Evolutionary conservation across 768 basidiomycete species (phyloP), one percentile per base, ranked within the genome.

Genomic region (Jaapia argillacea): DNA sequence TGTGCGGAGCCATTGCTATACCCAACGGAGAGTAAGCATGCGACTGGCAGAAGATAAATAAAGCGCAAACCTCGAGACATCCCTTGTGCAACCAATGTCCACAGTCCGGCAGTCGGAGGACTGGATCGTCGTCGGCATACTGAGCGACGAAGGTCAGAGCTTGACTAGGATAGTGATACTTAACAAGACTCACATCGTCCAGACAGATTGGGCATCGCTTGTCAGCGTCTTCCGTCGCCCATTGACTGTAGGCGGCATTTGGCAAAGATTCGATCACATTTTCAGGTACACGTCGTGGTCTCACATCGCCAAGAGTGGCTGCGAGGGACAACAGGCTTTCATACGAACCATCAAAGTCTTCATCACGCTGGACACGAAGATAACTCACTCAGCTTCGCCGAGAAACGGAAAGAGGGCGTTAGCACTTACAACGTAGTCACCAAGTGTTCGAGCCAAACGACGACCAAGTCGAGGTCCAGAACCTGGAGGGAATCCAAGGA

Each of bases 171-270:
- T n/a, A n/a, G n/a, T n/a, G n/a, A n/a, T n/a, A n/a, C 33, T 33
- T 10, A 53, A 23, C 28, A 44, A 13, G 1, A 70, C 83, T 42
- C 54, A 86, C 86, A 60, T 90, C 86, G 48, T 89, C 86, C 49
- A 89, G 60, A 54, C 87, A 90, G 42, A 90, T 89, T 2, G 87
- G 85, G 59, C 87, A 90, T 36, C 85, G 71, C 44, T 73, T 65
- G 49, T 89, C 86, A 44, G 78, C 77, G 28, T 79, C 80, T 1
- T 67, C 56, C 4, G 66, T 74, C 36, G 69, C 71, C 81, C 83
- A 87, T 24, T 85, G 83, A 51, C 74, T 74, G 58, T 79, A 88
- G 18, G 66, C 57, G 0, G 68, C 80, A 13, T 67, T 75, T 16
- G 83, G 78, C 41, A 88, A 61, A 0, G 68, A 63, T 10, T 74